Conservation (phyloP, 768 basidiomycete species). For the Coprinopsis marcescibilis region DNA sequence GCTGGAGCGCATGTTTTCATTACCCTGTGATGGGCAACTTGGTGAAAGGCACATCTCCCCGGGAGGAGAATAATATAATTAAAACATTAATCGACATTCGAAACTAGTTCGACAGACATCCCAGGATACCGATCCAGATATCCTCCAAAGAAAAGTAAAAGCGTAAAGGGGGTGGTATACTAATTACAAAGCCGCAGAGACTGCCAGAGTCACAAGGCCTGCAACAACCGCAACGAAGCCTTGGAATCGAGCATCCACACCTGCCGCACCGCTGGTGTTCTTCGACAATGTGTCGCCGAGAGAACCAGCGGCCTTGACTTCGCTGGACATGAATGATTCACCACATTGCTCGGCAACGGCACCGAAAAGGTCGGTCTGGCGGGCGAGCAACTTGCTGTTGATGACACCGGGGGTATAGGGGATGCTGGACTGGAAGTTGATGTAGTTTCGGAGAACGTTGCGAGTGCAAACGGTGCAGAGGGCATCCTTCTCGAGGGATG, state of each 20-base stretch:
- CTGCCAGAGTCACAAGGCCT: conserved; percentile 22
- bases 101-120: not conserved
- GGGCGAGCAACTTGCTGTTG: conserved; percentile 57
- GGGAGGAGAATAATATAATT: no score
- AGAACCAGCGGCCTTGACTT: conserved; percentile 63
- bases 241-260: conserved; percentile 17
- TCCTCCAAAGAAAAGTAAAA: not conserved
- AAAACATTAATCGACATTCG: not conserved
- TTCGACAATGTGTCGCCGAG: conserved; percentile 22
- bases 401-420: conserved; percentile 75
- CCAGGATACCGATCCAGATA: not conserved
- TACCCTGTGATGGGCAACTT: no score
- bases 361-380: conserved; percentile 62
- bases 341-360: conserved; percentile 64
- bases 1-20: no score
- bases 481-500: conserved; percentile 35
- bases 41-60: no score
- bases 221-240: conserved; percentile 20
- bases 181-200: not conserved
- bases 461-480: conserved; percentile 86
- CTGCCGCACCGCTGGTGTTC: conserved; percentile 18
- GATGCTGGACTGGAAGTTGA: conserved; percentile 60
- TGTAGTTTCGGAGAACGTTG: conserved; percentile 69
- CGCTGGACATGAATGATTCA: conserved; percentile 58
- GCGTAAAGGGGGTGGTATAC: not conserved